Conservation (phyloP, 148 eudicot species). For the Camellia japonica region DNA sequence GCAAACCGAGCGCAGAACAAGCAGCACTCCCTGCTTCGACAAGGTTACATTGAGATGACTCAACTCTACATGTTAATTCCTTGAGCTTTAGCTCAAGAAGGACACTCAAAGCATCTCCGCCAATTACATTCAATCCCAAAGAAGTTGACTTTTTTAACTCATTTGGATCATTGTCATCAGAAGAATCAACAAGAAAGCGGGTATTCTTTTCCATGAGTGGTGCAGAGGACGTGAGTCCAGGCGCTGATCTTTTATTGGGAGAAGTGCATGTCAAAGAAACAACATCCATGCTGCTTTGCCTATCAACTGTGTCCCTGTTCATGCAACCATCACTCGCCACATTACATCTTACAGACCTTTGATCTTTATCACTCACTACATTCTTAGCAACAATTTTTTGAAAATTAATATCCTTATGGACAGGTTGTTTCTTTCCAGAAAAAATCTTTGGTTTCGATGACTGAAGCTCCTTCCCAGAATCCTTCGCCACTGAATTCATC, state of each 20-base stretch:
- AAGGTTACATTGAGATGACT: constrained; percentile 36
- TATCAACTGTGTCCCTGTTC: constrained; percentile 41
- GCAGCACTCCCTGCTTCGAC: constrained; percentile 30
- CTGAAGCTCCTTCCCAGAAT: constrained; percentile 38
- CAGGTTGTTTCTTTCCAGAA: constrained; percentile 42
- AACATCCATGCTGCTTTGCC: constrained; percentile 67
- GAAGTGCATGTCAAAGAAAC: constrained; percentile 93
- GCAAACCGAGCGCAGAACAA: constrained; percentile 28
- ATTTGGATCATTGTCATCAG: constrained; percentile 28
- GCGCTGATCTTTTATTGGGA: constrained; percentile 67
- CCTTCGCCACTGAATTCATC: constrained; percentile 30
- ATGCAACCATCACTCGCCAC: constrained; percentile 33
- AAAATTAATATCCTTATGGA: constrained; percentile 26
- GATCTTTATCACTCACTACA: constrained; percentile 30
- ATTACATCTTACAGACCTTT: constrained; percentile 44
- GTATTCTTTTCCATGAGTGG: constrained; percentile 31
- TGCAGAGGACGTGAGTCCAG: constrained; percentile 33
- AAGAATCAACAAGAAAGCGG: constrained; percentile 20
- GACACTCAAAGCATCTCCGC: constrained; percentile 73
- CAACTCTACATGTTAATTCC: constrained; percentile 77
- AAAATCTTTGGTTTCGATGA: constrained; percentile 42
- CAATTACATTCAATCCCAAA: constrained; percentile 45
- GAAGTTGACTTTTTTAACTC: constrained; percentile 30
- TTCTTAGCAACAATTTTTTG: constrained; percentile 27
- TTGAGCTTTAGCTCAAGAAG: constrained; percentile 89